These are phyloP conservation scores for Sporothrix variecibatus DNA, from an alignment of 2,329 filamentous ascomycete species.

Conservation along the genomic window DNA sequence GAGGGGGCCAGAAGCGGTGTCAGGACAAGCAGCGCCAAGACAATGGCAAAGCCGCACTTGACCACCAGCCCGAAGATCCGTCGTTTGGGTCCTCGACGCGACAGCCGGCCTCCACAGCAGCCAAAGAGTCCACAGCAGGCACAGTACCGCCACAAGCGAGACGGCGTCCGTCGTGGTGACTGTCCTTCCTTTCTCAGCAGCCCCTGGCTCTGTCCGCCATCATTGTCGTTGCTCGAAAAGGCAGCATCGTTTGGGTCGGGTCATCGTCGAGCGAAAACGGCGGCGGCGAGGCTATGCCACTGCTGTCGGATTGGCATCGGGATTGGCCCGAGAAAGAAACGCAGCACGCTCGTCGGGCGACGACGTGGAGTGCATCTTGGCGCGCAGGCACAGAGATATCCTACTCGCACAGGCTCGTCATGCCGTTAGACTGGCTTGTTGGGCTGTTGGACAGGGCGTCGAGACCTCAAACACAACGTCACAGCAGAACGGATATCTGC, in stretches of 20 bases:
- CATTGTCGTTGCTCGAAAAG: background rate
- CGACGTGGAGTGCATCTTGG: slow-evolving; percentile 14
- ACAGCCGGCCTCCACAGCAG: background rate
- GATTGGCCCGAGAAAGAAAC: slow-evolving; percentile 3
- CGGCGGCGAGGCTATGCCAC: background rate
- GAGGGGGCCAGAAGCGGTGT: slow-evolving; percentile 45
- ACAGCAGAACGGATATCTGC: too few relatives aligned
- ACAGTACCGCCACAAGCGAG: background rate
- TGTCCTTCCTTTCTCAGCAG: background rate
- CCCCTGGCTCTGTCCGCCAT: background rate
- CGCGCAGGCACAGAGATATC: background rate
- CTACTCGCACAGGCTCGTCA: too few relatives aligned
- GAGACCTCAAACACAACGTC: too few relatives aligned
- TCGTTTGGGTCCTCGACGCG: background rate
- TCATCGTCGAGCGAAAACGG: slow-evolving; percentile 20
- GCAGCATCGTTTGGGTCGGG: background rate
- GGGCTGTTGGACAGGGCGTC: too few relatives aligned
- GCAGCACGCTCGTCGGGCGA: slow-evolving; percentile 20
- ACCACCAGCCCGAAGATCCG: background rate
- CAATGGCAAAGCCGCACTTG: background rate
- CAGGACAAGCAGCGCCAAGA: background rate
- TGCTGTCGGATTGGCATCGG: background rate
- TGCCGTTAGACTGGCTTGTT: too few relatives aligned
- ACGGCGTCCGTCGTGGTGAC: background rate
- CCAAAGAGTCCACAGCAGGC: background rate